Conservation (phyloP, 257 asterid genomes). For the Nicotiana obtusifolia region DNA sequence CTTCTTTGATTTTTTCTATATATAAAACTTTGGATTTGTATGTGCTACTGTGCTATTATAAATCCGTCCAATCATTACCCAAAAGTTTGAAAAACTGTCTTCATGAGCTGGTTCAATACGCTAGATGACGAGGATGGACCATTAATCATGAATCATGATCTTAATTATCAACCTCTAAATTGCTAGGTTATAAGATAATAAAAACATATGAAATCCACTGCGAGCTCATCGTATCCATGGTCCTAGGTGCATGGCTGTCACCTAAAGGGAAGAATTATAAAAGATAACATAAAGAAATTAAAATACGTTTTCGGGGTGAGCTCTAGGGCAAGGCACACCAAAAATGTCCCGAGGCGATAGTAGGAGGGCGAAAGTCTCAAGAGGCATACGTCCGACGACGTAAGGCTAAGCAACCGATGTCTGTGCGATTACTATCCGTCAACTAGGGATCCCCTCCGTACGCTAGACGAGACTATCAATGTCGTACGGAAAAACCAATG, state of each 20-base stretch:
- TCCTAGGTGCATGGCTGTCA: neutral
- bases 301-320: too few species aligned
- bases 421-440: too few species aligned
- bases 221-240: neutral
- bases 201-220: neutral
- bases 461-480: too few species aligned
- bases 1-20: neutral
- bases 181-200: neutral
- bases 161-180: neutral
- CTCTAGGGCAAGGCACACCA: too few species aligned
- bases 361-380: too few species aligned
- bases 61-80: slow-evolving; percentile 34
- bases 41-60: neutral
- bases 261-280: neutral
- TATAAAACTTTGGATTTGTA: slow-evolving; percentile 17
- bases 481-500: too few species aligned
- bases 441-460: too few species aligned
- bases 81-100: slow-evolving; percentile 1
- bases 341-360: too few species aligned
- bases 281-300: too few species aligned
- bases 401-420: too few species aligned
- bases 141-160: neutral
- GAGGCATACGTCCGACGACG: too few species aligned
- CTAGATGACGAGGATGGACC: neutral
- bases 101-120: neutral